Conservation (phyloP, 331 rosid genomes). For the Pyracantha coccinea region DNA sequence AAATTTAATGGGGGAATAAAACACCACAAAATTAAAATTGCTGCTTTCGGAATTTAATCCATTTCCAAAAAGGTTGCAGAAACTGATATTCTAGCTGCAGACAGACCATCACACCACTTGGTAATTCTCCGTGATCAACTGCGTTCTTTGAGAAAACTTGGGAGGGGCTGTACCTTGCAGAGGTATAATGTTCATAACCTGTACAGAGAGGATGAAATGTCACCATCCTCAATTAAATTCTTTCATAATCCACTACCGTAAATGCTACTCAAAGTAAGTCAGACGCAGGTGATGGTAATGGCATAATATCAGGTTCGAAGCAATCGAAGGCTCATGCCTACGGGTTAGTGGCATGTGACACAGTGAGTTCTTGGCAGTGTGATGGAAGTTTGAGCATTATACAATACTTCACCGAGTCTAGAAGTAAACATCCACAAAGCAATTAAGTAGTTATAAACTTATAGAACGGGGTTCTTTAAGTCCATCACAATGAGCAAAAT, state of each 20-base stretch:
- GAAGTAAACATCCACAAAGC: neutral
- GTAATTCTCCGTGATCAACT: slow-evolving; percentile 73
- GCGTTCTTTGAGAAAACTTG: slow-evolving; percentile 79
- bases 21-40: neutral
- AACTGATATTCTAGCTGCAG: too few relatives aligned
- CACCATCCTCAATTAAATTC: neutral
- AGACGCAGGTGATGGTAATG: neutral
- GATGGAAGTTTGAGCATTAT: neutral
- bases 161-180: slow-evolving; percentile 76
- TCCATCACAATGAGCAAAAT: neutral
- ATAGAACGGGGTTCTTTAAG: neutral
- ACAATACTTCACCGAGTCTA: neutral
- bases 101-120: slow-evolving; percentile 41
- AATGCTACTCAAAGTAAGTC: neutral
- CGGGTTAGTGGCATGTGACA: neutral
- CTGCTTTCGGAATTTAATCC: neutral
- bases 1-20: neutral
- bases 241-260: neutral
- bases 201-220: neutral
- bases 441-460: neutral
- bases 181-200: slow-evolving; percentile 75
- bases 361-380: neutral
- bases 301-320: neutral
- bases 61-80: neutral
- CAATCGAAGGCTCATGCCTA: neutral